Evolutionary conservation across 2,329 filamentous ascomycete genomes (phyloP), one percentile per base, ranked within the genome.

Genomic region (Botrytis galanthina): DNA sequence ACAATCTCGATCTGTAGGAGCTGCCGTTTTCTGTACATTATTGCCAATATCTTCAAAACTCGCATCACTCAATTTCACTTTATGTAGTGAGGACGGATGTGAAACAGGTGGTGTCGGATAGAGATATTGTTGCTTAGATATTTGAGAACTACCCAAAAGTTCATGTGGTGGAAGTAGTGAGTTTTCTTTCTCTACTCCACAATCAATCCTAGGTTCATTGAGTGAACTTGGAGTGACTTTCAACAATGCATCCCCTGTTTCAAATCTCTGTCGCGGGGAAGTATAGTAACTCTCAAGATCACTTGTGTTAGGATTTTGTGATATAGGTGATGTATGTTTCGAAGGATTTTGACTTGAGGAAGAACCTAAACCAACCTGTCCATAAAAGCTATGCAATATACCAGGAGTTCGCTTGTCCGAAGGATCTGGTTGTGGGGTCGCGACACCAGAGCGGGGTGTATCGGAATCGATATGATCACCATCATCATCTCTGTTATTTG

Each of bases 341-440:
- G 77, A 75, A 67, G 77, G 74, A 78, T 72, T 74, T 72, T 68
- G 44, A 72, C 37, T 37, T 80, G 77, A 77, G 87, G 88, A 88
- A 90, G 91, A 90, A 86, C 89, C 90, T 87, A 89, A 89, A 98
- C 96, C 91, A 97, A 99, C 96, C 95, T 99, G 96, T 86, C 92
- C 92, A 89, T 98, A 97, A 88, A 96, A 98, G 87, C 92, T 97
- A 83, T 91, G 89, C 88, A 96, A 92, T 86, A 98, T 97, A 82
- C 94, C 93, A 78, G 96, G 96, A 82, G 97, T 87, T 84, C 96
- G 92, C 86, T 97, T 98, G 86, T 99, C 96, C 81, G 93, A 91
- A 76, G 92, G 91, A 84, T 98, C 95, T 78, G 96, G 96, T 81
- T 95, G 93, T 78, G 96, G 96, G 76, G 96, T 99, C 78, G 94